A percentile compares a stretch with the other conserved stretches of the same genome.
These are phyloP conservation scores for Morella rubra DNA, from an alignment of 306 rosid genomes.

Conservation along the genomic window DNA sequence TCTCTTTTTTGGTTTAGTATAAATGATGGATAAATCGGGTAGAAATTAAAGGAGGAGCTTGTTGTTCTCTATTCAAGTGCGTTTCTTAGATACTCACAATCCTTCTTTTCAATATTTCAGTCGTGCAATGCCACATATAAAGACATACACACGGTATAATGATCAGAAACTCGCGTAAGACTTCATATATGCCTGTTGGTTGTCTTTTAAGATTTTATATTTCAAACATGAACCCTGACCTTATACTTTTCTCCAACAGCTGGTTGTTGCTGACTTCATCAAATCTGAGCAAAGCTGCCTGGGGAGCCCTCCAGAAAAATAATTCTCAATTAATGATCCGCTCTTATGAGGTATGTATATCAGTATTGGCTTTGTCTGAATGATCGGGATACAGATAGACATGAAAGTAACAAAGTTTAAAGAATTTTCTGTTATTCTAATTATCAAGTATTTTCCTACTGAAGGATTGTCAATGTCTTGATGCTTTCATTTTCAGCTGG, in stretches of 20 bases:
- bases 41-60: too few species aligned
- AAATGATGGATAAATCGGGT: too few species aligned
- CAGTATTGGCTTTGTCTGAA: not conserved
- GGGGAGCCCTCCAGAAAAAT: conserved; percentile 99
- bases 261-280: conserved; percentile 90
- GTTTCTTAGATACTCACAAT: not conserved
- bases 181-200: too few species aligned
- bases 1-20: too few species aligned
- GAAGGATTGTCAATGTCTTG: conserved; percentile 16
- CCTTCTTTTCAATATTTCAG: conserved; percentile 48
- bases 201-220: too few species aligned
- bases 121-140: conserved; percentile 88
- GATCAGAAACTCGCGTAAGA: conserved; percentile 45
- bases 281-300: conserved; percentile 97
- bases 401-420: not conserved
- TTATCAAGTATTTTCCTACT: not conserved
- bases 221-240: too few species aligned
- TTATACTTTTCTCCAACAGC: too few species aligned
- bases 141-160: conserved; percentile 70
- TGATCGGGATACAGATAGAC: not conserved
- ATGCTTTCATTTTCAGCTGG: conserved; percentile 52
- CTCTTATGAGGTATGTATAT: conserved; percentile 72
- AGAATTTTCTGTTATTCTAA: not conserved
- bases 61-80: not conserved
- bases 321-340: conserved; percentile 88